Evolutionary conservation across 495 filamentous ascomycete genomes (phyloP), one percentile per base, ranked within the genome.

Genomic region (Penicillium paradoxum): DNA sequence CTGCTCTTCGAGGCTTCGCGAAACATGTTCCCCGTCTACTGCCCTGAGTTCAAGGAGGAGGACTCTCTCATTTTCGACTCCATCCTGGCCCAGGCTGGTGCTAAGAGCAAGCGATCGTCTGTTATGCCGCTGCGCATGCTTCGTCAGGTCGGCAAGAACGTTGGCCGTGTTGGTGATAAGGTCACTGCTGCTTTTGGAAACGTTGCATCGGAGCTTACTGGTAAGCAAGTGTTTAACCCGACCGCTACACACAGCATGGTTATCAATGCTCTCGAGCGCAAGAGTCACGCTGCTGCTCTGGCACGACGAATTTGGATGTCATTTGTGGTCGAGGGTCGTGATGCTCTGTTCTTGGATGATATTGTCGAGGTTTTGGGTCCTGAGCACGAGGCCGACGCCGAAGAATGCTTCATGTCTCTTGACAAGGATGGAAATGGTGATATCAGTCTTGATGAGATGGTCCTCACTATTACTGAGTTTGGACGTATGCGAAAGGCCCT

Each of bases 271-370:
- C 76, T 98, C 47, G 91, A 95, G 64, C 90, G 87, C 59, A 83
- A 82, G 36, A 75, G 78, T 34, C 87, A 87, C 19, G 87, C 90
- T 3, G 92, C 96, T 70, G 93, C 92, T 22, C 72, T 98, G 54
- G 93, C 91, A 6, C 85, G 83, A 56, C 85, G 93, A 65, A 83
- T 98, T 53, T 98, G 93, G 93, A 96, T 96, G 90, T 96, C 90
- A 2, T 97, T 97, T 64, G 93, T 97, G 10, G 82, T 91, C 14
- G 91, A 97, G 67, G 92, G 89, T 40, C 83, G 84, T 37, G 87
- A 95, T 36, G 73, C 87, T 6, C 75, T 98, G 24, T 91, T 78
- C 54, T 66, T 77, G 24, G 90, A 95, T 7, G 93, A 98, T 62
- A 76, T 98, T 42, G 51, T 83, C 10, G 93, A 97, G 63, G 91